A percentile compares a stretch with the other conserved stretches of the same genome.
These are phyloP conservation scores for Calonectria pauciramosa DNA, from an alignment of 2,329 filamentous ascomycete species.

Conservation along the genomic window DNA sequence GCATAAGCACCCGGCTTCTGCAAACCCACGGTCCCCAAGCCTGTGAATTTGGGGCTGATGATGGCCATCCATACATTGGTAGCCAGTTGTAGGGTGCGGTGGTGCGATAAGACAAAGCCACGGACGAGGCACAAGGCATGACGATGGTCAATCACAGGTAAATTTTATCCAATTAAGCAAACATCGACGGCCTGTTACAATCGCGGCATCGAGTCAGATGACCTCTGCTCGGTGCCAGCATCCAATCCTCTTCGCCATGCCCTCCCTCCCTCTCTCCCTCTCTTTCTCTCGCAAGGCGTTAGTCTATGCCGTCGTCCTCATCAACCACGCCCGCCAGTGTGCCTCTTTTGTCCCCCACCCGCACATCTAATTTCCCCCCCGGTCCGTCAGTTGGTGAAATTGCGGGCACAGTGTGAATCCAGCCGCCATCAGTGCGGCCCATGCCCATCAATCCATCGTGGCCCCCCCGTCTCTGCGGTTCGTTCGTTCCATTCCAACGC, in stretches of 20 bases:
- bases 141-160: neutral
- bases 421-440: neutral
- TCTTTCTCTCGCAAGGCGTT: neutral
- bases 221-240: neutral
- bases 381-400: neutral
- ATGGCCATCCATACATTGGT: neutral
- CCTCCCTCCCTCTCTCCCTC: no score
- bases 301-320: neutral
- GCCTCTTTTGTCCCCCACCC: neutral
- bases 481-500: constrained; percentile 15
- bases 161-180: neutral
- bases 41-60: neutral
- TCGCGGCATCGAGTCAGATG: neutral
- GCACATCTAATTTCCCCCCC: constrained; percentile 3
- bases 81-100: neutral
- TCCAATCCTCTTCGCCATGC: neutral
- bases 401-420: constrained; percentile 14
- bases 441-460: neutral
- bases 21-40: neutral
- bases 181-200: neutral
- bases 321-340: neutral
- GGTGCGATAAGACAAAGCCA: neutral
- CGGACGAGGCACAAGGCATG: neutral
- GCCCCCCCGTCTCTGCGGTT: constrained; percentile 2
- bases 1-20: constrained; percentile 10